Conservation (phyloP, 2,329 filamentous ascomycete genomes). For the Teratosphaeria destructans region DNA sequence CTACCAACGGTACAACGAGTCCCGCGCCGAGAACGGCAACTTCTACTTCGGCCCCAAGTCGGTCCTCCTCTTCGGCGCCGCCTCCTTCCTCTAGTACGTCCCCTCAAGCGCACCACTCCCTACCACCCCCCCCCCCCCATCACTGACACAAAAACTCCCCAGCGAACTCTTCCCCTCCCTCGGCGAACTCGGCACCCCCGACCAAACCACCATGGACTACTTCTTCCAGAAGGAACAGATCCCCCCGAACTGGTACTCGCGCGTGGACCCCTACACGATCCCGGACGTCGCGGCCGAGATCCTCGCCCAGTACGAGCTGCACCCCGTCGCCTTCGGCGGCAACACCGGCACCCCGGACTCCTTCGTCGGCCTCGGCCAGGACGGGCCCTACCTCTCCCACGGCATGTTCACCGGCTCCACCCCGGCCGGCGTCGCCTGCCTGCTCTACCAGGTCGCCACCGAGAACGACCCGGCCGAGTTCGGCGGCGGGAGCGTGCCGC, state of each 20-base stretch:
- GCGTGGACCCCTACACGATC: constrained; percentile 13
- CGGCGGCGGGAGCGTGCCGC: constrained; percentile 3
- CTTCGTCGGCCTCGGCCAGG: constrained; percentile 24
- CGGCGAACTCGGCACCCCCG: constrained; percentile 1
- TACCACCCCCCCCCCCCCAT: no score
- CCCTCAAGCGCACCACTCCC: no score
- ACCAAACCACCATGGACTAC: constrained; percentile 19
- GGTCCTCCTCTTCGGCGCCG: constrained; percentile 28
- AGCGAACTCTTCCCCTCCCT: constrained; percentile 5
- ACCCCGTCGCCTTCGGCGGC: constrained; percentile 33
- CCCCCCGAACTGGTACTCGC: constrained; percentile 21
- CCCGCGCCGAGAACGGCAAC: constrained; percentile 23
- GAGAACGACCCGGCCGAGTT: constrained; percentile 13
- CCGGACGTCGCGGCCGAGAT: constrained; percentile 23
- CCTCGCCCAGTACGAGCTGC: constrained; percentile 23
- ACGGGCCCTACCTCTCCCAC: constrained; percentile 26
- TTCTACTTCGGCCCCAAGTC: constrained; percentile 30
- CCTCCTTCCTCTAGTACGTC: constrained; percentile 29
- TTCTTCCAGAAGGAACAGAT: constrained; percentile 23
- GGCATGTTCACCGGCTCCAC: constrained; percentile 24
- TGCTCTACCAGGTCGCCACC: constrained; percentile 33
- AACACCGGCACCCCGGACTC: constrained; percentile 30
- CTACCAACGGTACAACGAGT: constrained; percentile 30
- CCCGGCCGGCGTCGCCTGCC: constrained; percentile 24
- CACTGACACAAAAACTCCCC: neutral